Conservation (phyloP, 176 grass and related monocot species). For the Rhynchospora tenuis region DNA sequence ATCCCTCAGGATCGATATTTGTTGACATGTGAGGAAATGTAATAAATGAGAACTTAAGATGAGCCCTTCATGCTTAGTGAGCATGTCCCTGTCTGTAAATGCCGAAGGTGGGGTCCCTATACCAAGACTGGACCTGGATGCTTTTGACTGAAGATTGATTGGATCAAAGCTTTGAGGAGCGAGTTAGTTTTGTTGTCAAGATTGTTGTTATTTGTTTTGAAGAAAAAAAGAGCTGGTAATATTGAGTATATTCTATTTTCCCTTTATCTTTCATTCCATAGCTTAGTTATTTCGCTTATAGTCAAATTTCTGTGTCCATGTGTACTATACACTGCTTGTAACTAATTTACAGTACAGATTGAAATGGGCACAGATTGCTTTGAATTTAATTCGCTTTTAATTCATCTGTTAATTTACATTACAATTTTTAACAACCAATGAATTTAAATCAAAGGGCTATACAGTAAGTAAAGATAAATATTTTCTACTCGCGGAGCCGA, state of each 20-base stretch:
- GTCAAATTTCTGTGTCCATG: too few species aligned
- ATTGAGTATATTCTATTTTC: not conserved
- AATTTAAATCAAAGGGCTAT: too few species aligned
- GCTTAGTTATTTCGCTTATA: not conserved
- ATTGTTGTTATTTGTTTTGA: not conserved
- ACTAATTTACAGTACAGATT: too few species aligned
- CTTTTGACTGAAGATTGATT: conserved; percentile 76
- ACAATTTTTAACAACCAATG: too few species aligned
- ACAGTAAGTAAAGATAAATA: too few species aligned
- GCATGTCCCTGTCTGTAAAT: conserved; percentile 83
- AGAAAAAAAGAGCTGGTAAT: not conserved
- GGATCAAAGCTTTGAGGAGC: conserved; percentile 80
- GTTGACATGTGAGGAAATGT: conserved; percentile 80
- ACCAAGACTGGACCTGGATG: conserved; percentile 69
- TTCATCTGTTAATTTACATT: too few species aligned
- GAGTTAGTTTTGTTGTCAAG: conserved; percentile 7
- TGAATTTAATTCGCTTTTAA: too few species aligned
- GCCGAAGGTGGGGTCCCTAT: conserved; percentile 68
- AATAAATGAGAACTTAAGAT: conserved; percentile 64
- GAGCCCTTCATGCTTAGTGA: conserved; percentile 80
- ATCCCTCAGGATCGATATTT: conserved; percentile 68
- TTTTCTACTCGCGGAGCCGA: too few species aligned
- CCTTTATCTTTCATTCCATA: not conserved
- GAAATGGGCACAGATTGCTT: too few species aligned
- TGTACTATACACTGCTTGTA: not conserved